Evolutionary conservation across 208 protist genomes (phyloP).

Genomic region (Leishmania amazonensis): DNA sequence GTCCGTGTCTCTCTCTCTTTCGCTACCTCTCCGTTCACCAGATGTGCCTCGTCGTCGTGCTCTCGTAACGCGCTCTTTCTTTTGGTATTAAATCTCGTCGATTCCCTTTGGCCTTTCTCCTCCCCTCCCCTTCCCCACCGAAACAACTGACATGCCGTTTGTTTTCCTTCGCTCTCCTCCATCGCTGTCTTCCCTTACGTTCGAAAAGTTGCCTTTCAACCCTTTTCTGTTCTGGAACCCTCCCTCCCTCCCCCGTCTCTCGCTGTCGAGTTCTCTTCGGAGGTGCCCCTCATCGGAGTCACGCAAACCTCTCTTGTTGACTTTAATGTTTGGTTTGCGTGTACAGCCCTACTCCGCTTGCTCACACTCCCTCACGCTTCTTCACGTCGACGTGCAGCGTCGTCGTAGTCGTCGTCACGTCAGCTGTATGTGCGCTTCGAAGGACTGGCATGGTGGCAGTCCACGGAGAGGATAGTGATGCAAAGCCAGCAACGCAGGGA

Average conservation of each 20-base stretch:
- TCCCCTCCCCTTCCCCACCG: not conserved
- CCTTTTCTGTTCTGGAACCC: not conserved
- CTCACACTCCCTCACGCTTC: not conserved
- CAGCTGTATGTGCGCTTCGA: not conserved
- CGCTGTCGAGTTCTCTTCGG: not conserved
- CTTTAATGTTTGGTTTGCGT: too few species aligned
- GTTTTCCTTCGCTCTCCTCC: not conserved
- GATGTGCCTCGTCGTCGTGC: not conserved
- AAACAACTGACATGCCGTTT: not conserved
- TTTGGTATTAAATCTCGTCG: not conserved
- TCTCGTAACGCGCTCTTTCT: not conserved
- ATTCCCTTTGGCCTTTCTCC: not conserved
- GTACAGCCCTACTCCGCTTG: not conserved
- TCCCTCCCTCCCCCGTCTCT: not conserved
- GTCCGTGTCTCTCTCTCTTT: not conserved
- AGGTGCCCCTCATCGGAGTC: not conserved
- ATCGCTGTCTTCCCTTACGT: not conserved
- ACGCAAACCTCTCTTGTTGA: not conserved
- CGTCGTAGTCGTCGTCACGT: not conserved
- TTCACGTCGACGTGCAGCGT: not conserved
- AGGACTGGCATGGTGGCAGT: too few species aligned
- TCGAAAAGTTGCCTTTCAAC: too few species aligned
- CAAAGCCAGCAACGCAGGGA: not conserved
- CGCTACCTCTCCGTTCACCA: not conserved
- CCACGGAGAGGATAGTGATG: not conserved